Evolutionary conservation across 2,329 filamentous ascomycete genomes (phyloP), one percentile per base, ranked within the genome.

Genomic region (Calonectria ilicicola): DNA sequence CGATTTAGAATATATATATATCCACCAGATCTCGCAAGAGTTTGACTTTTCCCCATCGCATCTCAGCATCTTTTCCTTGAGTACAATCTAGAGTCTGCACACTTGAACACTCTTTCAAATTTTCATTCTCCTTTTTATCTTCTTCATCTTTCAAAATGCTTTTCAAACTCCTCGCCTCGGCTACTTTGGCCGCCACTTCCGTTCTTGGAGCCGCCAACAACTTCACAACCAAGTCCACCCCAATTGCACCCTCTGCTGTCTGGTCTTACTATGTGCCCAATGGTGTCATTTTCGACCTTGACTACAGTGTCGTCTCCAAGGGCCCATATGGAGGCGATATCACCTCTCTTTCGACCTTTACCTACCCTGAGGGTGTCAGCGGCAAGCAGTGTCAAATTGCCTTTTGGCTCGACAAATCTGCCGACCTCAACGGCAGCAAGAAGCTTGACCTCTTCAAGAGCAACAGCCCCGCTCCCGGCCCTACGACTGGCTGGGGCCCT

Each of bases 401-500:
- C 60, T 81, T 82, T 73, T 75, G 70, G 65, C 76, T 81, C n/a
- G 68, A 74, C n/a, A 32, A 58, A 1, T 8, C n/a, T 23, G 35
- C 66, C 75, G 69, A 64, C 44, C 60, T 74, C 74, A 5, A 70
- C 66, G 79, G 78, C 35, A 81, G 74, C 64, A 49, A 75, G 70
- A 79, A 78, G 72, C 67, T 82, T 26, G 80, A 82, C 70, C 51
- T 82, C 58, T 82, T 76, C 72, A 77, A 76, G 23, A 79, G 76
- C 40, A 62, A 66, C 21, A 58, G 65, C 46, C 77, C 79, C 8
- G 78, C 80, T 3, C 77, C 78, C 2, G 72, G 77, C 14, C 53
- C 69, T 27, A 75, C 67, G 27, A 9, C 66, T 12, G 65, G 74
- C 58, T 81, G 78, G 78, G 72, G 71, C 15, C 77, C 78, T 1